Percentiles rank a stretch among this genome's conserved stretches.
Evolutionary conservation across 2,329 filamentous ascomycete genomes (phyloP).

Genomic region (Pyrenophora teres): DNA sequence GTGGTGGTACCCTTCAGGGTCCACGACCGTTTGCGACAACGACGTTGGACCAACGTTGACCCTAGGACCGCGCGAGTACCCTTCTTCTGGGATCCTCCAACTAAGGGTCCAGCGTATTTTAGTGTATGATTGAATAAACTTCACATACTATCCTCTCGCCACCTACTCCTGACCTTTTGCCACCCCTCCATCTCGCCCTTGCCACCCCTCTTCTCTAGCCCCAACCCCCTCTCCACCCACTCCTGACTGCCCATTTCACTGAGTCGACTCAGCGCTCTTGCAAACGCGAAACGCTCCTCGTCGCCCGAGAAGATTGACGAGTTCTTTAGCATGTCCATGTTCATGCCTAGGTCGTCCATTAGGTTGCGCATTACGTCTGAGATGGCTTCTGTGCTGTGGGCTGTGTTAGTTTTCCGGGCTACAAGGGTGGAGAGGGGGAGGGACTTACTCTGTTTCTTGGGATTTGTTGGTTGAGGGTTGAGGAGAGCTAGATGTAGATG

Average conservation of each 20-base stretch:
- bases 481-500: constrained; percentile 8
- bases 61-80: no score
- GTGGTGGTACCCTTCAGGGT: no score
- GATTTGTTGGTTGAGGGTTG: no score
- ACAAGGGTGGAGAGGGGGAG: not conserved
- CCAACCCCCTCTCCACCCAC: constrained; percentile 83
- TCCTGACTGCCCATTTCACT: constrained; percentile 92
- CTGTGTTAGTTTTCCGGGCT: constrained; percentile 32
- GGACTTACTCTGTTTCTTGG: no score
- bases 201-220: constrained; percentile 67
- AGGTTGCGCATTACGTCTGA: constrained; percentile 76
- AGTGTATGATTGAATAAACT: no score
- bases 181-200: constrained; percentile 68
- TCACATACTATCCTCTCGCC: constrained; percentile 58
- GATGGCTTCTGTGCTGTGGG: constrained; percentile 56
- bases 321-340: constrained; percentile 81
- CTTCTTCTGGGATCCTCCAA: no score
- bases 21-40: no score
- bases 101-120: no score
- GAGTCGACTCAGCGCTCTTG: constrained; percentile 79
- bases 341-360: constrained; percentile 86
- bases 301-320: constrained; percentile 89
- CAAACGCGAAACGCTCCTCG: constrained; percentile 96
- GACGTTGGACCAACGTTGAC: no score
- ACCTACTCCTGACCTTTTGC: constrained; percentile 67